Base-by-base conservation (phyloP, 139 green algal species). In the Spirogloea muscicola region DNA sequence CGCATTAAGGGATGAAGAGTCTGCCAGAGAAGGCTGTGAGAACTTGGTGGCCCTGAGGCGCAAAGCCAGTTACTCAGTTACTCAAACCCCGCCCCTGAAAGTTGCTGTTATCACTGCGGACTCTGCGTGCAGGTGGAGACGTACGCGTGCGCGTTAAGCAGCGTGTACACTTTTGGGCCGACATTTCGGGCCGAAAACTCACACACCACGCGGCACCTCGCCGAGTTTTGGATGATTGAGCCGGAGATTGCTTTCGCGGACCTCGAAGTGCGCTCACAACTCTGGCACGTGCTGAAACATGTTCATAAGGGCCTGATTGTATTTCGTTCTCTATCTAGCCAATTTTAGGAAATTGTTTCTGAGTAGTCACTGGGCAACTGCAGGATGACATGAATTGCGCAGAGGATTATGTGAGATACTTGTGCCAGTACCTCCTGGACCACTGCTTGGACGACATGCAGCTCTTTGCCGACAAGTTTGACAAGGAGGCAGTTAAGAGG, bases 161-260 rank as follows among this genome's bases (percentile, higher is more conserved):
- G 48, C 68, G 84, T 88, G 82, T 88, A 88, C 77, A 88, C 84
- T 13, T 88, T 88, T 43, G 84, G 84, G 1, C 84, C 84, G 21
- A 88, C 84, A 27, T 84, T 86, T 34, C 44, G 84, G 0, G 81
- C 82, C 0, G 84, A 88, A 60, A 85, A 88, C 71, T 85, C 74
- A 16, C 73, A 87, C 68, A 88, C 86, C 10, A 78, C 80, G 5
- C 76, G 89, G 18, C 89, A 94, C 84, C 79, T 94, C 31, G 89
- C 89, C 2, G 90, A 94, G 85, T 94, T 94, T 68, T 94, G 90
- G 90, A 94, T 94, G 90, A 86, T 94, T 39, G 90, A 94, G 80
- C 90, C 90, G 9, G 90, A 94, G 83, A 83, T 94, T 41, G 88
- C 89, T 2, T 94, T 94, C 66, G 84, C 84, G 29, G 84, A 90